Evolutionary conservation across 148 eudicot genomes (phyloP), one percentile per base, ranked within the genome.

Genomic region (Chenopodium album): DNA sequence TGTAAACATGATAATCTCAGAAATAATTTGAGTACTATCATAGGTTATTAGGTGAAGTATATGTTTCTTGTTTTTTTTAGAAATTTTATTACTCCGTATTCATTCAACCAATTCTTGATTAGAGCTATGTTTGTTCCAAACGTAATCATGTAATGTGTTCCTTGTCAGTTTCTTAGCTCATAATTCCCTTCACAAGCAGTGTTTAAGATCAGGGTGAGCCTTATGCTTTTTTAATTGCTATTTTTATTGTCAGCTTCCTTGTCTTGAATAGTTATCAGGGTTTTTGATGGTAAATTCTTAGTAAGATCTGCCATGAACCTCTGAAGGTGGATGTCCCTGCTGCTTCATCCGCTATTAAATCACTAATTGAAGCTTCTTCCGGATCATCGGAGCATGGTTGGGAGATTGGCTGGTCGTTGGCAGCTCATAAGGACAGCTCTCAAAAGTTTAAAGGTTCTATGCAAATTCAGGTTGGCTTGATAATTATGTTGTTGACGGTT

Each of bases 381-480:
- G 89, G 89, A 83, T 89, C 95, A 79, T 31, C 81, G 68, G 97
- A 90, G 63, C 88, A 88, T 80, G 76, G 90, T 52, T 95, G 98
- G 98, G 98, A 95, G 89, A 91, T 92, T 85, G 98, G 98, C 82
- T 96, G 99, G 99, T 94, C 98, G 59, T 88, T 96, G 83, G 92
- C 95, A 70, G 89, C 92, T 31, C 87, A 85, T 54, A 82, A 47
- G 81, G 83, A 87, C 79, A 88, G 79, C 75, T 85, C 88, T 84
- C 87, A 82, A 48, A 80, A 83, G 73, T 76, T 71, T 14, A 66
- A 47, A 44, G 88, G 85, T 82, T 82, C 75, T 79, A 56, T 76
- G 78, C 82, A 76, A 76, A 29, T 80, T 17, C 86, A 88, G 97
- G 98, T 93, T 78, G 34, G 89, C 47, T 50, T 73, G 22, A n/a